Percentiles rank a stretch among this genome's conserved stretches.
These are phyloP conservation scores for Clathrospora elynae DNA, from an alignment of 2,329 filamentous ascomycete species.

Conservation along the genomic window DNA sequence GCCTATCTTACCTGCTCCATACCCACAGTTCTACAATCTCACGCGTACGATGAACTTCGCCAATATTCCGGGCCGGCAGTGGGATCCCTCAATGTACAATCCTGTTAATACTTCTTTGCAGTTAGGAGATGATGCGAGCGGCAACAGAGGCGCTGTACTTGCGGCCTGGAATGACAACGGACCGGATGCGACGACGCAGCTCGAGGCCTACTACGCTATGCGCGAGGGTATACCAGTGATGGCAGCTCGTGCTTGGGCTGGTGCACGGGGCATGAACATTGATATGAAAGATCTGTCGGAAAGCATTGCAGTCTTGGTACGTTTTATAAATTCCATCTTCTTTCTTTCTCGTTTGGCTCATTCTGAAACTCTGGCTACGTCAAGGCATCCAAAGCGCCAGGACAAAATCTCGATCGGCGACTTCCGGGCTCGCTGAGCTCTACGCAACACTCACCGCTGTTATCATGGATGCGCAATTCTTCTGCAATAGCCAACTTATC, in stretches of 20 bases:
- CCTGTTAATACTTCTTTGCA: conserved; percentile 51
- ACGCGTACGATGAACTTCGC: conserved; percentile 55
- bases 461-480: conserved; percentile 42
- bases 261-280: conserved; percentile 45
- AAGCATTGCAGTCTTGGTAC: conserved; percentile 48
- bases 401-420: conserved; percentile 53
- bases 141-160: conserved; percentile 44
- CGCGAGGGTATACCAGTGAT: conserved; percentile 53
- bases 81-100: conserved; percentile 55
- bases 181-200: conserved; percentile 55
- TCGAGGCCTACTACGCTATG: conserved; percentile 57
- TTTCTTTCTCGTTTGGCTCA: no score
- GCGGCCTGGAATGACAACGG: conserved; percentile 59
- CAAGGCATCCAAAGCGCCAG: conserved; percentile 46
- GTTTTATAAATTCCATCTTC: neutral
- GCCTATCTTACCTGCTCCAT: conserved; percentile 54
- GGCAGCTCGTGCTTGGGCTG: conserved; percentile 52
- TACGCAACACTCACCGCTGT: conserved; percentile 21
- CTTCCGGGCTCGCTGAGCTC: conserved; percentile 18
- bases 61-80: conserved; percentile 50
- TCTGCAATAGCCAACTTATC: conserved; percentile 10
- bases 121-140: conserved; percentile 36
- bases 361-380: neutral
- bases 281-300: conserved; percentile 28
- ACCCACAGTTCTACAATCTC: conserved; percentile 56